Evolutionary conservation across 2,329 filamentous ascomycete species (phyloP).

Genomic region (Arthrobotrys sphaeroides): DNA sequence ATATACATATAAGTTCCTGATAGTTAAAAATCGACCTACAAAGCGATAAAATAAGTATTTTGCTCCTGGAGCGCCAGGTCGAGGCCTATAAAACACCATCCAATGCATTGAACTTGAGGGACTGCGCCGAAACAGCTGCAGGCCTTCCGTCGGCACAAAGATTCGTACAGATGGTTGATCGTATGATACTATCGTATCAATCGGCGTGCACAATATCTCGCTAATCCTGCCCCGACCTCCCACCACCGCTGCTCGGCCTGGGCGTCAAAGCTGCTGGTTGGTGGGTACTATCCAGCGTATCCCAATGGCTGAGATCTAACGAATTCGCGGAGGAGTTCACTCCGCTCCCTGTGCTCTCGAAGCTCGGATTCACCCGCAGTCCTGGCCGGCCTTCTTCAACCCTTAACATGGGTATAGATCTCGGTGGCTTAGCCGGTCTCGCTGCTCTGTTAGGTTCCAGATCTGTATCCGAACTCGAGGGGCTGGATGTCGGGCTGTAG

Average conservation of each 20-base stretch:
- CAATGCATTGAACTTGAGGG: no score
- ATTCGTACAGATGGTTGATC: no score
- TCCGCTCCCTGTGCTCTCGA: slow-evolving; percentile 19
- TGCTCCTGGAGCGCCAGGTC: no score
- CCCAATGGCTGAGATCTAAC: slow-evolving; percentile 44
- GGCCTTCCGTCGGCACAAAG: no score
- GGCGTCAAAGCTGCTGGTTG: slow-evolving; percentile 22
- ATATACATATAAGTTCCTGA: not conserved
- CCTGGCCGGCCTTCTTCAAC: not conserved
- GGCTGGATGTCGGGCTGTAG: slow-evolving; percentile 28
- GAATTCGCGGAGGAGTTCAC: slow-evolving; percentile 36
- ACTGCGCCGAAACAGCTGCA: no score
- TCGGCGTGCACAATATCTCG: slow-evolving; percentile 26
- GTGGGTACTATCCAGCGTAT: slow-evolving; percentile 23
- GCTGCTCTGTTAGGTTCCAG: not conserved
- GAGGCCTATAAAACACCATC: no score
- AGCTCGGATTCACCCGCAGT: not conserved
- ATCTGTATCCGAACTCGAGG: slow-evolving; percentile 17
- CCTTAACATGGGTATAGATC: not conserved
- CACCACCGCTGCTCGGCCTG: slow-evolving; percentile 23
- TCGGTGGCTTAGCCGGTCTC: not conserved
- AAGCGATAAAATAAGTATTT: no score
- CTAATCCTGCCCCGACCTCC: slow-evolving; percentile 5
- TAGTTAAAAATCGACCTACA: no score
- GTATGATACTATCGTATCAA: not conserved